Conservation (phyloP, 2,329 filamentous ascomycete genomes). For the Keithomyces neogunnii region DNA sequence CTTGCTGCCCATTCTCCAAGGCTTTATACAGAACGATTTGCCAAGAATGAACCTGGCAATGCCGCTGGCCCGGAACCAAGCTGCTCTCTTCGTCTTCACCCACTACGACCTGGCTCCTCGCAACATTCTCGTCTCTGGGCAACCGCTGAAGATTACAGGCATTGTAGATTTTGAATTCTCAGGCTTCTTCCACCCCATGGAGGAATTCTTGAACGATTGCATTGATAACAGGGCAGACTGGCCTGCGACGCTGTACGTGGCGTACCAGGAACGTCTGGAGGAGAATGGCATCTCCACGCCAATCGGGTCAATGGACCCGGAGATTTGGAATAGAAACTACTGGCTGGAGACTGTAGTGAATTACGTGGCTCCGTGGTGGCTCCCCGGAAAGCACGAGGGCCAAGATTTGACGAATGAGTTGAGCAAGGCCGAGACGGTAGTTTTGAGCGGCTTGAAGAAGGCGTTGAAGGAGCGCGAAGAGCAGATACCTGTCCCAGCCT, state of each 20-base stretch:
- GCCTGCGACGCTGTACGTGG: slow-evolving; percentile 5
- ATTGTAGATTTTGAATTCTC: slow-evolving; percentile 17
- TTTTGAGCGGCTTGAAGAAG: not conserved
- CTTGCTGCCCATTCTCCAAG: not conserved
- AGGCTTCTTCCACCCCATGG: slow-evolving; percentile 13
- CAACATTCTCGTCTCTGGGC: slow-evolving; percentile 12
- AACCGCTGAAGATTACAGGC: slow-evolving; percentile 10
- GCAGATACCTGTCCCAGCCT: not conserved
- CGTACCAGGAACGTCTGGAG: slow-evolving; percentile 8
- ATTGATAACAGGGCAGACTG: slow-evolving; percentile 9
- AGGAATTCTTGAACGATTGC: slow-evolving; percentile 13
- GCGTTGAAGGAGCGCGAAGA: not conserved
- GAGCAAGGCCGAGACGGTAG: not conserved
- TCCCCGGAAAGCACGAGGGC: slow-evolving; percentile 2
- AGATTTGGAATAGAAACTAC: slow-evolving; percentile 3
- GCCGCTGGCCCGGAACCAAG: not conserved
- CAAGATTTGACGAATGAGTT: not conserved
- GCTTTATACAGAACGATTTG: slow-evolving; percentile 5
- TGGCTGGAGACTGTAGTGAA: slow-evolving; percentile 4
- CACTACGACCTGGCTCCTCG: slow-evolving; percentile 15
- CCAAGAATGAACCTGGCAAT: slow-evolving; percentile 3
- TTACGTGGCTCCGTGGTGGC: slow-evolving; percentile 9
- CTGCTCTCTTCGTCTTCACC: slow-evolving; percentile 10
- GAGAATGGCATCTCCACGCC: slow-evolving; percentile 5
- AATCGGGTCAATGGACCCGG: not conserved